Evolutionary conservation across 2,329 filamentous ascomycete genomes (phyloP).

Genomic region (Claviceps cyperi): DNA sequence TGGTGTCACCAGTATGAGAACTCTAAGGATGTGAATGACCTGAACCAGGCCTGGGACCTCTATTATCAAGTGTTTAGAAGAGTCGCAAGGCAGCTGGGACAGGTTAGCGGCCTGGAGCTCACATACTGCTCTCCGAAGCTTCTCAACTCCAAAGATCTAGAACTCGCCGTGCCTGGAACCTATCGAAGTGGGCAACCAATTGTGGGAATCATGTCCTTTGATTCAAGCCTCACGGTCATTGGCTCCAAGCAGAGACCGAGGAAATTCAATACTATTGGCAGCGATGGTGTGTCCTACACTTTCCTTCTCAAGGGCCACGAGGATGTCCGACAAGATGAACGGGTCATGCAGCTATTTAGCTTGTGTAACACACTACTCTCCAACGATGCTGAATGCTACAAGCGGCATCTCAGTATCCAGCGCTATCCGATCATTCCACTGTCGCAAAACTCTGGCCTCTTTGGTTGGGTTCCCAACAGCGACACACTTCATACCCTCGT

Average conservation of each 20-base stretch:
- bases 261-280: slow-evolving; percentile 76
- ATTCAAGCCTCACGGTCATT: slow-evolving; percentile 80
- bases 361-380: slow-evolving; percentile 90
- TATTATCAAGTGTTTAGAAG: slow-evolving; percentile 98
- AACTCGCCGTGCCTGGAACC: slow-evolving; percentile 89
- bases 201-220: slow-evolving; percentile 77
- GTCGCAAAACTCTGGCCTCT: slow-evolving; percentile 85
- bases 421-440: slow-evolving; percentile 92
- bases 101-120: slow-evolving; percentile 82
- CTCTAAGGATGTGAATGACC: slow-evolving; percentile 80
- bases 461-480: slow-evolving; percentile 95
- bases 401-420: slow-evolving; percentile 92
- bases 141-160: slow-evolving; percentile 69
- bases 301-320: slow-evolving; percentile 97
- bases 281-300: slow-evolving; percentile 74
- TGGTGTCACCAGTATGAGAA: slow-evolving; percentile 89
- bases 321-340: slow-evolving; percentile 95
- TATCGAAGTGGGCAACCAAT: slow-evolving; percentile 69
- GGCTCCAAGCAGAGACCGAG: slow-evolving; percentile 92
- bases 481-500: slow-evolving; percentile 96
- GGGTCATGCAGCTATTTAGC: slow-evolving; percentile 98
- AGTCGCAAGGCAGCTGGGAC: slow-evolving; percentile 83
- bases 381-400: slow-evolving; percentile 91
- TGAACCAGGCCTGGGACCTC: slow-evolving; percentile 97
- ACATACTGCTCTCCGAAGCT: slow-evolving; percentile 95